Conservation (phyloP, 257 asterid species). For the Solanum sejunctum region DNA sequence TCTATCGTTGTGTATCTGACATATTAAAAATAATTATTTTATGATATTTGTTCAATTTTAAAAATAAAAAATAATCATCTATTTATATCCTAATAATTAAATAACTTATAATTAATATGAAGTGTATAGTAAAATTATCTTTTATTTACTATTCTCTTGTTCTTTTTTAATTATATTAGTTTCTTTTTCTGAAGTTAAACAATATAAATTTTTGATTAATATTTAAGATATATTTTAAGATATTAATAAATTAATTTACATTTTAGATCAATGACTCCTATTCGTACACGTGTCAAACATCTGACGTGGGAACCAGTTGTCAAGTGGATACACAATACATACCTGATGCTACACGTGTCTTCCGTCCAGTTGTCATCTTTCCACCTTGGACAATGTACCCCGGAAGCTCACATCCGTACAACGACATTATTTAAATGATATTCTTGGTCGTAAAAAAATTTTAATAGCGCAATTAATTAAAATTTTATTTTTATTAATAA, state of each 20-base stretch:
- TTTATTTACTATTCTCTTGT: too few species aligned
- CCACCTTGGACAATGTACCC: not conserved
- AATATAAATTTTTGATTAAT: too few species aligned
- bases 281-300: conserved; percentile 1
- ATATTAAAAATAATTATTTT: not conserved
- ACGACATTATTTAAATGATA: not conserved
- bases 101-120: too few species aligned
- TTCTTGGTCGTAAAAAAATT: too few species aligned
- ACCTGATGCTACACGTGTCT: not conserved
- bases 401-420: not conserved
- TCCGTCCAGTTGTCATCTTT: not conserved
- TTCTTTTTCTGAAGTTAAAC: too few species aligned
- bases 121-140: too few species aligned
- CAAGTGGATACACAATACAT: not conserved
- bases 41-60: not conserved
- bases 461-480: not conserved
- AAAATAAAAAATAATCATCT: not conserved
- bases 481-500: not conserved
- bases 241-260: too few species aligned
- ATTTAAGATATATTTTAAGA: too few species aligned
- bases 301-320: conserved; percentile 10
- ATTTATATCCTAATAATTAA: not conserved
- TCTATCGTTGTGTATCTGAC: too few species aligned
- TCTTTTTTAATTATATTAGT: too few species aligned
- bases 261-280: not conserved